Evolutionary conservation across 108 stramenopile species (phyloP).

Genomic region (Skeletonema marinoi): DNA sequence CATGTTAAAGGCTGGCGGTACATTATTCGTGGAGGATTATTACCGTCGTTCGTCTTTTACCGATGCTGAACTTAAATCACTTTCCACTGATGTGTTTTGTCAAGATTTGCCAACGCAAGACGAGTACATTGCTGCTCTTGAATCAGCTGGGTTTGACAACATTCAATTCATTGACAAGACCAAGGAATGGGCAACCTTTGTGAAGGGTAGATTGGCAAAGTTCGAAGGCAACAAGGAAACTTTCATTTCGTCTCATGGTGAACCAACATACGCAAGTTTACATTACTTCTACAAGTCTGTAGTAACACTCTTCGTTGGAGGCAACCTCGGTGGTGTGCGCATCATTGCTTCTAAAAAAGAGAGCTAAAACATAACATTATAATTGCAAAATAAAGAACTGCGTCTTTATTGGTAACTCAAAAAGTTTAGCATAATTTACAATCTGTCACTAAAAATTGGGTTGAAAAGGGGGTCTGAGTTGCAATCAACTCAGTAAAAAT

Average conservation of each 20-base stretch:
- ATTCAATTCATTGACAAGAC: constrained; percentile 46
- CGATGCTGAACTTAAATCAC: constrained; percentile 21
- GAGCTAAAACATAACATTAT: background rate
- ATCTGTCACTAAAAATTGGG: background rate
- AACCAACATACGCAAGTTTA: constrained; percentile 28
- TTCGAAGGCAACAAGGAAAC: constrained; percentile 22
- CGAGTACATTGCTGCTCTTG: constrained; percentile 36
- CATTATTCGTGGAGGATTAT: constrained; percentile 38
- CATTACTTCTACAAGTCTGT: constrained; percentile 41
- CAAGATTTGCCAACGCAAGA: constrained; percentile 29
- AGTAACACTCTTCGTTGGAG: constrained; percentile 18
- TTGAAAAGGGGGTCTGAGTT: background rate
- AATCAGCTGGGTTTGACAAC: constrained; percentile 40
- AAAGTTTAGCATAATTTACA: background rate
- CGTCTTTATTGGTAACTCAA: background rate
- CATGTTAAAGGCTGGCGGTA: constrained; percentile 35
- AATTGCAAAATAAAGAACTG: background rate
- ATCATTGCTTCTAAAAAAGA: constrained; percentile 31
- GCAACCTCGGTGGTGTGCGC: constrained; percentile 47
- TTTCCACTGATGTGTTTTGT: constrained; percentile 37
- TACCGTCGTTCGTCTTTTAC: constrained; percentile 28
- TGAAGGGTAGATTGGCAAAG: constrained; percentile 23
- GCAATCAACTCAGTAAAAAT: background rate
- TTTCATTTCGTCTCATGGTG: constrained; percentile 29
- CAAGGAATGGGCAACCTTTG: constrained; percentile 33